Conservation (phyloP, 2,329 filamentous ascomycete species). For the Trichophyton schoenleinii region DNA sequence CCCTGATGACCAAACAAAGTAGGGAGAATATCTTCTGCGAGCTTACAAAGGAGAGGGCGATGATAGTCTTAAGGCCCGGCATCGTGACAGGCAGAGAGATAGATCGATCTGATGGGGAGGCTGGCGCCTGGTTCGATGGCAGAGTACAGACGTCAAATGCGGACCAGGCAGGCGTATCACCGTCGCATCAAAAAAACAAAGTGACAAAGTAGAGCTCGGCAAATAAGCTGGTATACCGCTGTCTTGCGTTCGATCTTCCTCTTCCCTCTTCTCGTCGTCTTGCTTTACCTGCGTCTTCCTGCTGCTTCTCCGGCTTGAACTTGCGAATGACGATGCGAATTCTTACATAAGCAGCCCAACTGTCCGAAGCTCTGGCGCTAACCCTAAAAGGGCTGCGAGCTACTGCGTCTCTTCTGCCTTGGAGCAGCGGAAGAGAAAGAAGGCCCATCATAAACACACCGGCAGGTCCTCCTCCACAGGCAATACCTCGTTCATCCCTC, state of each 20-base stretch:
- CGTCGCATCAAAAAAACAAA: background rate
- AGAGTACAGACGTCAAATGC: background rate
- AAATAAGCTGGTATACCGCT: background rate
- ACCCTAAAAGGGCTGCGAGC: slow-evolving; percentile 13
- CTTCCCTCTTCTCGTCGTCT: background rate
- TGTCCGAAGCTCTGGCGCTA: slow-evolving; percentile 6
- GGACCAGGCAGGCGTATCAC: background rate
- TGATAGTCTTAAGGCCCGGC: slow-evolving; percentile 97
- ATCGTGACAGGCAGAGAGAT: slow-evolving; percentile 34
- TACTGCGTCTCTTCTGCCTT: slow-evolving; percentile 14
- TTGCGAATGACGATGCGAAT: background rate
- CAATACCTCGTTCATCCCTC: background rate
- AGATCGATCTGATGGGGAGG: slow-evolving; percentile 2
- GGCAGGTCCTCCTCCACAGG: background rate
- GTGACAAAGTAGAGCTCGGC: background rate
- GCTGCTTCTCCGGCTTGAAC: background rate
- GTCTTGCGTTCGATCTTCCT: background rate
- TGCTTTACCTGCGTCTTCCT: background rate
- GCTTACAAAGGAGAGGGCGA: slow-evolving; percentile 84
- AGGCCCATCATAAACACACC: background rate
- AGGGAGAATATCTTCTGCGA: background rate
- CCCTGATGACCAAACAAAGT: background rate
- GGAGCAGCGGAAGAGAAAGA: background rate
- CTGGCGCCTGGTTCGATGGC: slow-evolving; percentile 7
- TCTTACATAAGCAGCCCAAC: background rate